These are phyloP conservation scores for Malus hybrid DNA, from an alignment of 331 rosid genomes.

Conservation along the genomic window DNA sequence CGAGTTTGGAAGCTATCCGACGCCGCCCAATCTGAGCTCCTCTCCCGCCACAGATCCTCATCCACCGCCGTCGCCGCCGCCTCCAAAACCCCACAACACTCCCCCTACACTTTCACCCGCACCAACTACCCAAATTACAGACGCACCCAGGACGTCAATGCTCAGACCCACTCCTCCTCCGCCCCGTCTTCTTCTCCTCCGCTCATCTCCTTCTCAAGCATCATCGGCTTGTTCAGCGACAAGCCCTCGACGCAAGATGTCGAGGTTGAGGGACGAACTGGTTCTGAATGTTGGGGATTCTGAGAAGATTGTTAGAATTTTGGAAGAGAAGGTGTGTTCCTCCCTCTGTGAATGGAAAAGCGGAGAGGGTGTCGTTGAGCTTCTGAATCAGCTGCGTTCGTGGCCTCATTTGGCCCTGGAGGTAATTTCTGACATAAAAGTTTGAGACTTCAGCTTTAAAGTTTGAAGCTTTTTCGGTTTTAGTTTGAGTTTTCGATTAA, in stretches of 20 bases:
- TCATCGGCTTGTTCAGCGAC: constrained; percentile 22
- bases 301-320: constrained; percentile 15
- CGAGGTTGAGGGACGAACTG: constrained; percentile 22
- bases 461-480: not conserved
- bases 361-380: constrained; percentile 27
- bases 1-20: constrained; percentile 45
- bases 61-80: not conserved
- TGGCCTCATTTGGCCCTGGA: constrained; percentile 41
- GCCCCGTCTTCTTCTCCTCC: not conserved
- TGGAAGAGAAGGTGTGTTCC: constrained; percentile 29
- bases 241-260: not conserved
- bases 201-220: not conserved
- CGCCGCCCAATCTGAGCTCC: constrained; percentile 27
- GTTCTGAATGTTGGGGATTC: constrained; percentile 22
- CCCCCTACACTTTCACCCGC: constrained; percentile 4
- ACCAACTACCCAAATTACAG: constrained; percentile 4
- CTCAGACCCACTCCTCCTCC: constrained; percentile 11
- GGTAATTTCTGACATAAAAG: constrained; percentile 22
- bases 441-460: not conserved
- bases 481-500: not conserved
- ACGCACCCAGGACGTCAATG: constrained; percentile 11
- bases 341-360: not conserved
- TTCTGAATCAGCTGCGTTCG: constrained; percentile 41
- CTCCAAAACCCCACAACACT: not conserved
- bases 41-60: constrained; percentile 13